A percentile compares a stretch with the other conserved stretches of the same genome.
These are phyloP conservation scores for Platanthera guangdongensis DNA, from an alignment of 106 monocot species.

Conservation along the genomic window DNA sequence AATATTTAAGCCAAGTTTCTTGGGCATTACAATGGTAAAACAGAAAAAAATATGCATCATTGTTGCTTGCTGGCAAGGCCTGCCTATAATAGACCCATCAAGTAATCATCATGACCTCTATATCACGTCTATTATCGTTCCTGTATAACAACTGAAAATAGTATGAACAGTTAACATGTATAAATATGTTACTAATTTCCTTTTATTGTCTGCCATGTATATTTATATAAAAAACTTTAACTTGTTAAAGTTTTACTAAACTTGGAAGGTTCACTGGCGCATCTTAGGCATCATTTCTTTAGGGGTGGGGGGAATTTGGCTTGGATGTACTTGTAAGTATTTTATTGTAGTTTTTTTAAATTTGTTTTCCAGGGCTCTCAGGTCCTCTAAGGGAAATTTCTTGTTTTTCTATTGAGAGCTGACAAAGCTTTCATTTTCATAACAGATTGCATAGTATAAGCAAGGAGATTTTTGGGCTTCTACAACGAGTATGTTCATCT, in stretches of 20 bases:
- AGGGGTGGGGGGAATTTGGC: constrained; percentile 63
- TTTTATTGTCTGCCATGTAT: background rate
- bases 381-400: background rate
- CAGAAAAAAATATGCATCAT: too few species aligned
- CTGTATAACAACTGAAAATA: too few species aligned
- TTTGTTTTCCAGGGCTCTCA: background rate
- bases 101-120: too few species aligned
- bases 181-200: background rate
- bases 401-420: background rate
- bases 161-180: background rate
- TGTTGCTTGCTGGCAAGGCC: too few species aligned
- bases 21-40: too few species aligned
- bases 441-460: constrained; percentile 52
- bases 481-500: constrained; percentile 32
- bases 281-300: constrained; percentile 48
- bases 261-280: constrained; percentile 55
- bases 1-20: too few species aligned
- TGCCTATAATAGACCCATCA: too few species aligned
- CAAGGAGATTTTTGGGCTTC: constrained; percentile 42
- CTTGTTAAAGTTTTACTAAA: background rate
- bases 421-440: background rate
- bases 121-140: too few species aligned
- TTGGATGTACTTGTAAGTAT: constrained; percentile 61
- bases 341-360: background rate
- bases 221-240: background rate